phyloP scores from a whole-genome alignment of 495 filamentous ascomycete genomes.

The Thozetella sp. region DNA sequence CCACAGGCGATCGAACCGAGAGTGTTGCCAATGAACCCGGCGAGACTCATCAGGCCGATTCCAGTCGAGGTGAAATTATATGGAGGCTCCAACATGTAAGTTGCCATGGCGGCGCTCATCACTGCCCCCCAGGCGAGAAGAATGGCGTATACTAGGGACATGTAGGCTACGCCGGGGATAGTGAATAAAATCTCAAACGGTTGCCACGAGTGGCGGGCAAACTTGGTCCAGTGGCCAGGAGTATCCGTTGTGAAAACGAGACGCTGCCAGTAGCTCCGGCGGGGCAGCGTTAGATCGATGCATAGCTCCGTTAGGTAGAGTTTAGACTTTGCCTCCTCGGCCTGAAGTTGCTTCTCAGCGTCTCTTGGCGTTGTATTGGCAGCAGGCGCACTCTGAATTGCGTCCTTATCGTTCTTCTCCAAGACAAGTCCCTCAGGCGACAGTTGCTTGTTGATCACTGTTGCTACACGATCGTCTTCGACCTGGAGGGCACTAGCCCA shows the following conservation, averaged over 20 bases:
- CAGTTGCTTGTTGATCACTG: neutral
- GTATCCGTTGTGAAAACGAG: conserved; percentile 16
- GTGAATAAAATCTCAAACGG: conserved; percentile 29
- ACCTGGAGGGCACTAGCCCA: neutral
- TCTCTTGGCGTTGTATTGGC: neutral
- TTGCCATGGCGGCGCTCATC: conserved; percentile 28
- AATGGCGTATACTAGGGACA: conserved; percentile 34
- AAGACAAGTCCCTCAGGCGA: neutral
- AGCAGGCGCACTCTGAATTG: neutral
- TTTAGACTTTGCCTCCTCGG: neutral
- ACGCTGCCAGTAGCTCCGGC: conserved; percentile 13
- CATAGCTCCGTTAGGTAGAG: neutral
- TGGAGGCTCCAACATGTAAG: conserved; percentile 30
- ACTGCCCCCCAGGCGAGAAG: conserved; percentile 33
- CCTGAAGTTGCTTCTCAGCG: neutral
- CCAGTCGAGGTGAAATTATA: conserved; percentile 39
- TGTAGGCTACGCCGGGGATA: conserved; percentile 40
- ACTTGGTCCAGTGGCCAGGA: conserved; percentile 13
- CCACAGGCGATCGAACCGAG: conserved; percentile 39
- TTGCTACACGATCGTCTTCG: neutral
- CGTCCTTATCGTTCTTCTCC: neutral
- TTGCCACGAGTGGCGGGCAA: conserved; percentile 26
- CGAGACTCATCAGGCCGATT: conserved; percentile 38
- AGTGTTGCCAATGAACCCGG: conserved; percentile 38
- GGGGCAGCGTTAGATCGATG: conserved; percentile 9